Percentiles rank a stretch among this genome's conserved stretches.
phyloP scores from a whole-genome alignment of 768 basidiomycete species.

The Hemileccinum rubropunctum region DNA sequence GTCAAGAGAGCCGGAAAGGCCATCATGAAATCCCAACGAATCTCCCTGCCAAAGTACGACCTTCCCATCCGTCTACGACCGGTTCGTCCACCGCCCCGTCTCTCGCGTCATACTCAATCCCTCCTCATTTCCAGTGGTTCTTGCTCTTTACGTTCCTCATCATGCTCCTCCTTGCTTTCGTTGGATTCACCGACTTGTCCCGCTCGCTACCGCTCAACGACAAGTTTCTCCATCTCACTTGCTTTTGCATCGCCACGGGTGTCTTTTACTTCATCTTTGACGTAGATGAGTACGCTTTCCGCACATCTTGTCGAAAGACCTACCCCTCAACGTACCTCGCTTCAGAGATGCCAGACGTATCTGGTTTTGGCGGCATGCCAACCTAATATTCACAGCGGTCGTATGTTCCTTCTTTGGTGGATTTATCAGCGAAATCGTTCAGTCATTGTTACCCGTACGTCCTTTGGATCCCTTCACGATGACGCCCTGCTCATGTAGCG shows the following conservation, averaged over 20 bases:
- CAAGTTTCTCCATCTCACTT: conserved; percentile 78
- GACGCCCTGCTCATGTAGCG: neutral
- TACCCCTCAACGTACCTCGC: neutral
- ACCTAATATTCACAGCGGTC: conserved; percentile 63
- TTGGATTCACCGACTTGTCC: conserved; percentile 75
- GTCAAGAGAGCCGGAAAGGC: conserved; percentile 48
- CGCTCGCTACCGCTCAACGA: conserved; percentile 67
- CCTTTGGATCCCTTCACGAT: neutral
- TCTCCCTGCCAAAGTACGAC: conserved; percentile 64
- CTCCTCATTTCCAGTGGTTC: conserved; percentile 61
- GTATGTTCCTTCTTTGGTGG: conserved; percentile 80
- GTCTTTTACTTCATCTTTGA: conserved; percentile 89
- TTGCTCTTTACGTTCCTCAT: conserved; percentile 64
- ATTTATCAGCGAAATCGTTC: conserved; percentile 78
- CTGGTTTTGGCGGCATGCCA: conserved; percentile 83
- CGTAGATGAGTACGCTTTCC: conserved; percentile 71
- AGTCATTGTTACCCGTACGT: conserved; percentile 69
- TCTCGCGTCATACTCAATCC: conserved; percentile 8
- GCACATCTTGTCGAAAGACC: neutral
- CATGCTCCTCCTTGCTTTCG: conserved; percentile 67
- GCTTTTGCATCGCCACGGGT: conserved; percentile 69
- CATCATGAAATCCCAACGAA: conserved; percentile 68
- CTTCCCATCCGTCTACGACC: conserved; percentile 71
- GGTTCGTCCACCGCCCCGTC: conserved; percentile 35
- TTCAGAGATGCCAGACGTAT: conserved; percentile 70